Base-by-base conservation (phyloP, 2,329 filamentous ascomycete genomes). In the Diplocarpon mali region DNA sequence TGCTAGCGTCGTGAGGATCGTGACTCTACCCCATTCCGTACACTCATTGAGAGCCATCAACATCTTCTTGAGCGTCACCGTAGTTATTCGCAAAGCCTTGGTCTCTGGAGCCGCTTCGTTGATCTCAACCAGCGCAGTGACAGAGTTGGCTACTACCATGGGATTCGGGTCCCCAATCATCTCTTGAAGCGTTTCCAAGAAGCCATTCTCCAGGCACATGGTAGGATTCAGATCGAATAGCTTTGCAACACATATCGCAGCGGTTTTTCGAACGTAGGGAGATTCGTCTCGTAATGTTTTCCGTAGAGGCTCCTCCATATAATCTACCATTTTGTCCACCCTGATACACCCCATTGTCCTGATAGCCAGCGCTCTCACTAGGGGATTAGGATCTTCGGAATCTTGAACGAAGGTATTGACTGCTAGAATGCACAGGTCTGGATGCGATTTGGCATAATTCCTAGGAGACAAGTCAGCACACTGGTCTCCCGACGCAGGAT, bases 381-480 rank as follows among this genome's bases (percentile, higher is more conserved):
- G 76, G 12, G 92, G 92, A 61, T 98, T 98, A 35, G 92, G 92
- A 60, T 98, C 92, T 76, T 98, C 92, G 13, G 92, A 92, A 65
- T 98, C 92, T 73, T 98, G 92, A 5, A 96, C 92, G 61, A 98
- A 98, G 12, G 92, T 98, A 64, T 98, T 98, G 62, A 98, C 92
- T 55, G 92, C 92, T 57, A 98, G 80, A 67, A 98, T 98, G 65
- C 92, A 98, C 30, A 98, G 80, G 63, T 98, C 92, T 28, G 92
- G 92, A 67, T 98, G 92, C 54, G 90, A 95, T 72, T 98, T 98
- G 59, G 92, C 92, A 67, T 98, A 98, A 67, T 98, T 98, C 88
- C 88, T 95, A 53, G 34, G 35, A 30, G 50, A 55, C 42, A 54
- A 44, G 40, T 44, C 14, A 47, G 45, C 41, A 35, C 16, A 38